Base-by-base conservation (phyloP, 2,329 filamentous ascomycete species). In the Fusarium pseudonygamai region DNA sequence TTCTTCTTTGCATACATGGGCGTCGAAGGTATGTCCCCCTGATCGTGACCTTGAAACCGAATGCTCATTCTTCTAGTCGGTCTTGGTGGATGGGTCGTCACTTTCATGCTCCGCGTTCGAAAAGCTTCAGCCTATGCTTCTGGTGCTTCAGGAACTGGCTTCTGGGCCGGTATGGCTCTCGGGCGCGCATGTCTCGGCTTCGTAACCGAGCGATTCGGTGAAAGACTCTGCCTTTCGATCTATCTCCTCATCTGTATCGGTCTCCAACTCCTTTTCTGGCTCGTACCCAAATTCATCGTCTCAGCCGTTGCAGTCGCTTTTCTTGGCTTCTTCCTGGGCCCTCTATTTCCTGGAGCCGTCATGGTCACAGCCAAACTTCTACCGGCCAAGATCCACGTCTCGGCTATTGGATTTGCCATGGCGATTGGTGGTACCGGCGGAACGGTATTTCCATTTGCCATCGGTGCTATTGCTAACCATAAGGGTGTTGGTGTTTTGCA, bases 1-100 rank as follows among this genome's bases (percentile, higher is more conserved):
- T 95, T 95, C 79, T 86, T 95, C 52, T 88, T 94, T 36, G 87
- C 88, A 7, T 95, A 95, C 78, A 91, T 94, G 26, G 93, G 93
- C 1, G 86, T 90, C 1, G 93, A 95, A 82, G 90, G 82, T 83
- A 58, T 30, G 22, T 16, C 15, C 4, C 12, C 5, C 0, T 12
- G 9, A 14, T 7, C 4, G 15, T 12, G 5, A 18, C 11, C 4
- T 13, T 14, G 11, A 24, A 8, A 6, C 30, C 2, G 0, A 30
- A 3, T 13, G 3, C 50, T 56, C 67, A 80, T 24, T 24, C 7
- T 4, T 24, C 1, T 22, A 84, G 83, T 93, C 56, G 91, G 90
- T 0, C 85, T 94, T 3, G 92, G 92, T 28, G 93, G 93, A 8
- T 96, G 93, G 93, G 90, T 95, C 39, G 91, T 94, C 39, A 91